Base-by-base conservation (phyloP, 2,329 filamentous ascomycete species). In the Cordyceps fumosorosea region DNA sequence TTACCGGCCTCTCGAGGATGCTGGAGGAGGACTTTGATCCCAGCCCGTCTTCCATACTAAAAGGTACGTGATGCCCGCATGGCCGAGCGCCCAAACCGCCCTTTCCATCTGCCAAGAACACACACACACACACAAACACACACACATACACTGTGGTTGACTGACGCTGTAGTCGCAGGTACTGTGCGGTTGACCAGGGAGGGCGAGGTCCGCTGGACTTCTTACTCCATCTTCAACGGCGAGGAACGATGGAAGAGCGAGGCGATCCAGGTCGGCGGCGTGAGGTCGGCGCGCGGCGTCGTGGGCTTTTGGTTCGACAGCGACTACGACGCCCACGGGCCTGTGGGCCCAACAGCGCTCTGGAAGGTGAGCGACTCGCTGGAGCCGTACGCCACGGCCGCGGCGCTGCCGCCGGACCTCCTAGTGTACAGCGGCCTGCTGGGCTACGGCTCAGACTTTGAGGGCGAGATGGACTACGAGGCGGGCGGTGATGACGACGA, bases 241-340 rank as follows among this genome's bases (percentile, higher is more conserved):
- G 80, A 89, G 66, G 85, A 89, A 68, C 78, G 88, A 24, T 93
- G 89, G 90, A 81, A 84, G n/a, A 89, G 86, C 68, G 90, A 93
- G 74, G 84, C 88, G 10, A 78, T 93, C 6, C 90, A 93, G 72
- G 73, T 93, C 5, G 89, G 89, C 12, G 90, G 89, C 0, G 68
- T 85, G 1, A 75, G 77, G 55, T 87, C 86, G 6, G 84, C 82
- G 7, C 80, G 89, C 8, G 89, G 89, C 1, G 84, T 91, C 62
- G 11, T 24, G 14, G 12, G 52, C 2, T 56, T 45, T 34, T 53
- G 54, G 52, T 63, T 63, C 18, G 44, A 60, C 57, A 86, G 84
- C 67, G 84, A 91, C 71, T 87, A 84, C 67, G 86, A 89, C 64
- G 71, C 77, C 1, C 83, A 87, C 67, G 89, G 89, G 0, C 89